Evolutionary conservation across 495 filamentous ascomycete species (phyloP), one percentile per base, ranked within the genome.

Genomic region (Wilcoxina mikolae): DNA sequence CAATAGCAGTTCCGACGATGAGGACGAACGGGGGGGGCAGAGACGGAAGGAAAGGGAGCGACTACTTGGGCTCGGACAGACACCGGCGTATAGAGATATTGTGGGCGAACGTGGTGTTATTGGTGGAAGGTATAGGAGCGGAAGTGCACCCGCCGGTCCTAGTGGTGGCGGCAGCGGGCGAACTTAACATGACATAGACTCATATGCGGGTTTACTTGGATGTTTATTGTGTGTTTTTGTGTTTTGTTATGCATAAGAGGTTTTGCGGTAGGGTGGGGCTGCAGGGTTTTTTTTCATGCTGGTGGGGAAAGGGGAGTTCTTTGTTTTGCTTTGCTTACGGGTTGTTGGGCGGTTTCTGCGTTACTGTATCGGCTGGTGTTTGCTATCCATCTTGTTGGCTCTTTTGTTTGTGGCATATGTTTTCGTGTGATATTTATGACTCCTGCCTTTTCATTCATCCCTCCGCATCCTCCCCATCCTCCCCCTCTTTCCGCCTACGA

Each of bases 121-220:
- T 15, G 46, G 56, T 12, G 60, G 60, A 2, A 42, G 60, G 10
- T 58, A 55, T 4, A 51, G 61, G 18, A 64, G 60, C 28, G 61
- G 61, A 18, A 64, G 61, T 50, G 61, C 61, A 22, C 61, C 61
- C 49, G 61, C 61, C 29, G 61, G 61, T 7, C 61, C 61, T 25
- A 64, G 61, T 47, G 60, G 45, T n/a, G 31, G 7, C 31, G 31
- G 7, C 7, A 7, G 31, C 31, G 31, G 7, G 31, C 7, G 7
- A 15, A 7, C 15, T 7, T 15, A 7, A 35, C 31, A 35, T 35
- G 7, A 35, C 15, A 15, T 35, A 35, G 31, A n/a, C n/a, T n/a
- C n/a, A n/a, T 15, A 7, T 7, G 31, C 31, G 15, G 31, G 31
- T 15, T 35, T 35, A 7, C 7, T 15, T 7, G 7, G 7, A 35